These are phyloP conservation scores for Viola odorata DNA, from an alignment of 345 rosid species.

Conservation along the genomic window DNA sequence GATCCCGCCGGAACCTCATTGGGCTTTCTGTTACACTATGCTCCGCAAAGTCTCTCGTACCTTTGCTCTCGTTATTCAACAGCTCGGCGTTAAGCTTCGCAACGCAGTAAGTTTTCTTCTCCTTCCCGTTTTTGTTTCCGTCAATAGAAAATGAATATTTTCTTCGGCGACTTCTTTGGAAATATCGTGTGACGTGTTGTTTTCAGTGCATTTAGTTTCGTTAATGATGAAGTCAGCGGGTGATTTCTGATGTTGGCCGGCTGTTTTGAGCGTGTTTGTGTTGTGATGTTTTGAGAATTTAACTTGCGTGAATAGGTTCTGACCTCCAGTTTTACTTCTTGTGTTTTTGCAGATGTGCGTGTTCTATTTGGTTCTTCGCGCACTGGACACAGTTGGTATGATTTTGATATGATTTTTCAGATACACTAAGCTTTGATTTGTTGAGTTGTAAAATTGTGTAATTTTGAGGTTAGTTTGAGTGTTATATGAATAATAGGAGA, in stretches of 20 bases:
- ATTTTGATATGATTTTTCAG: constrained; percentile 9
- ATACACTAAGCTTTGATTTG: no score
- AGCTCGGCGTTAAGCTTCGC: constrained; percentile 70
- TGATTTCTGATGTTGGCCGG: no score
- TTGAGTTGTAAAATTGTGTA: no score
- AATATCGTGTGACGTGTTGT: no score
- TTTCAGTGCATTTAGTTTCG: no score
- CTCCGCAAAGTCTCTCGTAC: constrained; percentile 89
- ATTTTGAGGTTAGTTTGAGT: no score
- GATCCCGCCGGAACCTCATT: constrained; percentile 85
- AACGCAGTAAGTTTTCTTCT: constrained; percentile 58
- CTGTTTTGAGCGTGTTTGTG: no score
- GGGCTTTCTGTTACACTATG: constrained; percentile 90
- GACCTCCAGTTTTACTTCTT: background rate
- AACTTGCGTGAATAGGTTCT: no score
- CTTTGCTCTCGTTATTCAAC: constrained; percentile 87
- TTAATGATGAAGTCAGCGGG: no score
- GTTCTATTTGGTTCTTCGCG: constrained; percentile 91
- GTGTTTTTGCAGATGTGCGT: constrained; percentile 65
- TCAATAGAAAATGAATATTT: background rate
- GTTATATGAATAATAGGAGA: no score
- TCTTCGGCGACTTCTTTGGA: background rate
- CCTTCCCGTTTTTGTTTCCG: background rate
- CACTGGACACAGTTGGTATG: constrained; percentile 95
- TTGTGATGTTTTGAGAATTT: no score